phyloP scores from a whole-genome alignment of 169 alveolate species.

The Eimeria maxima region DNA sequence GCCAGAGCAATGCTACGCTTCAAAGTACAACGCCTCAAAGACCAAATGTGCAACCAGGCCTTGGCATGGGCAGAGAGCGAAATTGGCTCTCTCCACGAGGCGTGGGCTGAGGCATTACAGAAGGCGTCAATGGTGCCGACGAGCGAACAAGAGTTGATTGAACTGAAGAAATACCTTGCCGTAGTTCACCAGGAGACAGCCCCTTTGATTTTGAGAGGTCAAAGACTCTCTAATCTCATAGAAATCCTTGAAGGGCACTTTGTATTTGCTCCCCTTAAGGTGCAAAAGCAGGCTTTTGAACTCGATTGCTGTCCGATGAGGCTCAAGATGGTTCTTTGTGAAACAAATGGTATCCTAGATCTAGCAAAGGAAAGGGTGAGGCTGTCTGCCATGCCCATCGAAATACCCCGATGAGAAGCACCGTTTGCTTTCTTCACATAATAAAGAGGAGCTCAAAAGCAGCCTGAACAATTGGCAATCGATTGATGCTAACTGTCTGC shows the following conservation, averaged over 20 bases:
- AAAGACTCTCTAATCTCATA: conserved; percentile 10
- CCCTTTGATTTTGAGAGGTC: conserved; percentile 59
- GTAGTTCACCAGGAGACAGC: conserved; percentile 63
- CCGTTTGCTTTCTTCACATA: background rate
- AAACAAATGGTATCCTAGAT: conserved; percentile 73
- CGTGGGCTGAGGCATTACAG: conserved; percentile 46
- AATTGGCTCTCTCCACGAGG: conserved; percentile 22
- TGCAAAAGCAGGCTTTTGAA: conserved; percentile 72
- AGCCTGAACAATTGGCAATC: background rate
- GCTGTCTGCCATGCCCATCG: background rate
- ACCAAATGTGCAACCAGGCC: conserved; percentile 57
- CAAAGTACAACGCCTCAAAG: background rate
- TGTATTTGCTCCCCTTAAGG: conserved; percentile 38
- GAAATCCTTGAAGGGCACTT: conserved; percentile 42
- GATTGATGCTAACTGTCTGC: background rate
- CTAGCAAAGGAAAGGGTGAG: conserved; percentile 71
- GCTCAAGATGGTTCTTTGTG: conserved; percentile 70
- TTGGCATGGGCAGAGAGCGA: conserved; percentile 69
- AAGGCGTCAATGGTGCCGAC: conserved; percentile 59
- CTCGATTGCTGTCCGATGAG: conserved; percentile 61
- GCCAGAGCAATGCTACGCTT: conserved; percentile 57
- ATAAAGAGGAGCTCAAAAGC: background rate
- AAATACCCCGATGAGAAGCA: background rate
- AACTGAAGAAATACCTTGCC: conserved; percentile 50
- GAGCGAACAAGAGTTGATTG: conserved; percentile 59